Base-by-base conservation (phyloP, 2,329 filamentous ascomycete genomes). In the Calycina herbarum region DNA sequence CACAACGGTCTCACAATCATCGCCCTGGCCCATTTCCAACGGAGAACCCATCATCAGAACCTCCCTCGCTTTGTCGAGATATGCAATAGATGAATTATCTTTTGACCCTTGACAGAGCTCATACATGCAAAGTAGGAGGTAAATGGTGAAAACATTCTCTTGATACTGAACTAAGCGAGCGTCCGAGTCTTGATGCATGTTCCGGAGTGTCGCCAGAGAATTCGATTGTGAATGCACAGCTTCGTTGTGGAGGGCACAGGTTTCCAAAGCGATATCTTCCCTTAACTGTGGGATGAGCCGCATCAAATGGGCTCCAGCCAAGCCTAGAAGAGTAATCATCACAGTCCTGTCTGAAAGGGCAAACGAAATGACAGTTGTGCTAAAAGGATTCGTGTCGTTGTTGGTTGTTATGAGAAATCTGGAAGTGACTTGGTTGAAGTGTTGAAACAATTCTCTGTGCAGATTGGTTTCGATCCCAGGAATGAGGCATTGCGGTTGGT, bases 41-140 rank as follows among this genome's bases (percentile, higher is more conserved):
- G 13, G n/a, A 62, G 35, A n/a, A 60, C 69, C 31, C 42, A 62
- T 58, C 1, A 64, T 60, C 13, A 66, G 40, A 27, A 68, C 40
- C n/a, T 67, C 56, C 15, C 69, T 38, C 13, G 71, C 71, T 11
- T 24, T 64, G 20, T 66, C 59, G 8, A 73, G 64, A 42, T 71
- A 66, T 11, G 10, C 15, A n/a, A 57, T 42, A 57, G 68, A 71
- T 3, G 48, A 29, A 33, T 61, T 51, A 56, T 68, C 64, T 6
- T 64, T 64, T 13, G 35, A 70, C 1, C 71, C 71, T 57, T 69
- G 67, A 27, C 67, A 71, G 4, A 69, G 65, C 27, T 72, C 70
- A 54, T 69, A 69, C 2, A 73, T 40, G 42, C 65, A 69, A n/a
- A 73, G 66, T 0, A 72, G 59, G 1, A 67, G 67, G 31, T 72